phyloP scores from a whole-genome alignment of 495 filamentous ascomycete genomes.

The Neurospora sp. region DNA sequence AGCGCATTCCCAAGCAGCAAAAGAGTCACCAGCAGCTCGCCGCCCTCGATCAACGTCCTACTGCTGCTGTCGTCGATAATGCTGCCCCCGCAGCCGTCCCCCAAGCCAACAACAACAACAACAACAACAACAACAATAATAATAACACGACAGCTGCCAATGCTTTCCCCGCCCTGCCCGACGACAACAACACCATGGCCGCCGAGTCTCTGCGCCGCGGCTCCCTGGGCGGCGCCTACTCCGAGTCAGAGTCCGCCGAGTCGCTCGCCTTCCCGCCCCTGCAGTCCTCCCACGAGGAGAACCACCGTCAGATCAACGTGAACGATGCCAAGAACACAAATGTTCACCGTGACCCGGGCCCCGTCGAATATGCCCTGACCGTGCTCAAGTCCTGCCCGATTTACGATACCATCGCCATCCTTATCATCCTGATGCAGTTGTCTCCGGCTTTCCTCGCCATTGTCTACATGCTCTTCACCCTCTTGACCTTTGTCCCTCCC shows the following conservation, averaged over 20 bases:
- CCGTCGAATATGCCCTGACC: slow-evolving; percentile 65
- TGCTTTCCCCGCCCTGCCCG: slow-evolving; percentile 23
- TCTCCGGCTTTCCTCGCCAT: slow-evolving; percentile 81
- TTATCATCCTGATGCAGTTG: slow-evolving; percentile 95
- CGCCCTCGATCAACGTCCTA: slow-evolving; percentile 9
- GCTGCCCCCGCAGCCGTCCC: slow-evolving; percentile 27
- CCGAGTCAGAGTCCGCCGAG: slow-evolving; percentile 41
- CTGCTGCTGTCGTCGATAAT: slow-evolving; percentile 17
- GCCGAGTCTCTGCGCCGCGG: slow-evolving; percentile 29
- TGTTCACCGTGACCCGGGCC: slow-evolving; percentile 50
- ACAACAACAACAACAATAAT: neutral
- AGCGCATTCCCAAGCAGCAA: slow-evolving; percentile 51
- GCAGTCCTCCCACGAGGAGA: slow-evolving; percentile 30
- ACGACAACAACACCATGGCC: slow-evolving; percentile 32
- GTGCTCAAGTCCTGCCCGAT: slow-evolving; percentile 86
- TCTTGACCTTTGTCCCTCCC: slow-evolving; percentile 85
- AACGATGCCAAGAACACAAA: slow-evolving; percentile 58
- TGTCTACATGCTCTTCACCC: slow-evolving; percentile 88
- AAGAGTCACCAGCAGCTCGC: slow-evolving; percentile 39
- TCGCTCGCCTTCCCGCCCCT: slow-evolving; percentile 26
- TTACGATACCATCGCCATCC: slow-evolving; percentile 91
- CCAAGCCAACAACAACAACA: slow-evolving; percentile 1
- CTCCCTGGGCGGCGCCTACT: slow-evolving; percentile 33
- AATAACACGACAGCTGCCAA: slow-evolving; percentile 11
- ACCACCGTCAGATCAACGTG: slow-evolving; percentile 52